Percentiles rank a stretch among this genome's conserved stretches.
Evolutionary conservation across 306 rosid species (phyloP).

Genomic region (Casuarina glauca): DNA sequence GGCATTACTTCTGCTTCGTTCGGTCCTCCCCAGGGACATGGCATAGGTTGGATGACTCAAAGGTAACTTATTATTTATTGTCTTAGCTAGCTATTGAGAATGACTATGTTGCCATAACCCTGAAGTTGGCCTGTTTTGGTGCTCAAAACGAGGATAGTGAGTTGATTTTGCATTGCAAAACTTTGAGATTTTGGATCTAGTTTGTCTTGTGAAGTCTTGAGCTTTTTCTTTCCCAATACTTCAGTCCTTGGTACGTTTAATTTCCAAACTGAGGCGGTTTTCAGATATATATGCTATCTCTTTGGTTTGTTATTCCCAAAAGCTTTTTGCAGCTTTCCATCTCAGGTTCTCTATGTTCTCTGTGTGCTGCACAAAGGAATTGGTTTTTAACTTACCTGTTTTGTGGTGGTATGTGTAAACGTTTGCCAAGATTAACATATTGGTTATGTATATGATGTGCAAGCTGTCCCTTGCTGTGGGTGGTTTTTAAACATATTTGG

Average conservation of each 20-base stretch:
- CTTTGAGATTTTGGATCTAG: background rate
- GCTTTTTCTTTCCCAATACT: background rate
- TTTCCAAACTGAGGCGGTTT: background rate
- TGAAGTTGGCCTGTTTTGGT: background rate
- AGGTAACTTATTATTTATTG: constrained; percentile 42
- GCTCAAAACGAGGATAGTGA: background rate
- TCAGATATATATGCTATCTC: background rate
- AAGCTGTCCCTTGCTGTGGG: background rate
- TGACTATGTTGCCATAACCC: constrained; percentile 1
- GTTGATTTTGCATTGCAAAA: background rate
- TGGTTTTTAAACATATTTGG: too few relatives aligned
- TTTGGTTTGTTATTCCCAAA: background rate
- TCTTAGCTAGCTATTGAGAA: background rate
- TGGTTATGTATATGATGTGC: background rate
- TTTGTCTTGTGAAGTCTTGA: background rate
- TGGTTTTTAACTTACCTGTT: background rate
- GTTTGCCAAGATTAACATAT: background rate
- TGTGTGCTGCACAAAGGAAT: too few relatives aligned
- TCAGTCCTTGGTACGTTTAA: background rate
- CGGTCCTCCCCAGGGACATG: constrained; percentile 78
- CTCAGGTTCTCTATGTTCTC: background rate
- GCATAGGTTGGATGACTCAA: constrained; percentile 76
- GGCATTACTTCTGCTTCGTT: constrained; percentile 82
- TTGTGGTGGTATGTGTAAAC: background rate
- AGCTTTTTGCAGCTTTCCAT: background rate